Base-by-base conservation (phyloP, 2,329 filamentous ascomycete species). In the Penicillium glabrum region DNA sequence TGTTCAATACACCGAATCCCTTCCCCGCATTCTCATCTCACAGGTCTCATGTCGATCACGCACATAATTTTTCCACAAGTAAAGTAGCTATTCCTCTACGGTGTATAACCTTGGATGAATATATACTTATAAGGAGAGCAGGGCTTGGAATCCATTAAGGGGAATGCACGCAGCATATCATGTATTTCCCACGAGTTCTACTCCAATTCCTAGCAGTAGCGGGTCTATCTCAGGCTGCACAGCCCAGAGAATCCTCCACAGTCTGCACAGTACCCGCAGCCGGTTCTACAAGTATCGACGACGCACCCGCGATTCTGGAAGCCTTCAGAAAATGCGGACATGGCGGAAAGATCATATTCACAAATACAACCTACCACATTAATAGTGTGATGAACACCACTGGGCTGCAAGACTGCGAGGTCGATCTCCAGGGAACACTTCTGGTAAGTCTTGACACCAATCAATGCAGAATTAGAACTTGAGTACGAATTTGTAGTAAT, bases 281-380 rank as follows among this genome's bases (percentile, higher is more conserved):
- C 2, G 46, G 46, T 3, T 50, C 29, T 24, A n/a, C 46, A 11
- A 29, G 31, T 1, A 56, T 53, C 24, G 81, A 83, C 62, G 82
- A 84, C 65, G 77, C 79, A 24, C 79, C 81, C 8, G 78, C 82
- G 39, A 83, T 84, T 47, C 61, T 82, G 0, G 60, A 76, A 4
- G 82, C 82, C 0, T 83, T 84, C 67, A 64, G 73, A 26, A 66
- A 77, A 27, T 84, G 82, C 61, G 73, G 80, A 2, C 72, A 74
- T 44, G 76, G 82, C 51, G 80, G 81, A 41, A 79, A 72, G 48
- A 75, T 85, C 56, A 73, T 83, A 39, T 81, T 85, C 64, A 70
- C 74, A 27, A 79, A 80, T 51, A 76, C 73, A 1, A 76, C 76
- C 2, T 83, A 81, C 70, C 71, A 82, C 61, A 74, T 83, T 60